Evolutionary conservation across 768 basidiomycete genomes (phyloP).

Genomic region (Gelatoporia subvermispora): DNA sequence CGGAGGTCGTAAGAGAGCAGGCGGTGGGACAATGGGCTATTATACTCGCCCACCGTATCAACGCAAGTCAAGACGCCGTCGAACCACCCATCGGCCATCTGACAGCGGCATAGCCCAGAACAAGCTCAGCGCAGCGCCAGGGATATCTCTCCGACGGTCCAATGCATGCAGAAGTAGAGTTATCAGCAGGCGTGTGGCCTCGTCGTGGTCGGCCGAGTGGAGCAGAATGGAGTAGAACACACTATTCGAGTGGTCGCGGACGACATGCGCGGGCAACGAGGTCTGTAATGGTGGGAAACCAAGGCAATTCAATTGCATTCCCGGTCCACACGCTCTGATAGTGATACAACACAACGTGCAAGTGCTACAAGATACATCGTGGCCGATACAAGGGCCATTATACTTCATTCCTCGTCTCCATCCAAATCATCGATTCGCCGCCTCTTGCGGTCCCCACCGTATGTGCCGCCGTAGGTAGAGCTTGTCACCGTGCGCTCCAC

Average conservation of each 20-base stretch:
- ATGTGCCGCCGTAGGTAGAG: slow-evolving; percentile 1
- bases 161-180: not conserved
- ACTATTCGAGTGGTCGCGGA: not conserved
- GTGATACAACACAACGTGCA: not conserved
- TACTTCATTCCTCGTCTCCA: slow-evolving; percentile 6
- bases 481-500: slow-evolving; percentile 34
- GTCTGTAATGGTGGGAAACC: not conserved
- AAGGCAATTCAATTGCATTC: too few species aligned
- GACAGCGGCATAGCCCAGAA: too few species aligned
- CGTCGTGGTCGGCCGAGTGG: too few species aligned
- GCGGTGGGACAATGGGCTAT: too few species aligned
- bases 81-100: too few species aligned
- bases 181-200: not conserved
- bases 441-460: slow-evolving; percentile 8
- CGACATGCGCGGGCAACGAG: not conserved
- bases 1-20: too few species aligned
- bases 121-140: too few species aligned
- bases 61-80: too few species aligned
- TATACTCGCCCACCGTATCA: too few species aligned
- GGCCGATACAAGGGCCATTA: too few species aligned
- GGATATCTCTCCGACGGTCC: too few species aligned
- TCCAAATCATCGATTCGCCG: slow-evolving; percentile 11
- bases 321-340: too few species aligned
- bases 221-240: not conserved
- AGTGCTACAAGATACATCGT: not conserved